Evolutionary conservation across 2,329 filamentous ascomycete genomes (phyloP).

Genomic region (Penicillium sp.): DNA sequence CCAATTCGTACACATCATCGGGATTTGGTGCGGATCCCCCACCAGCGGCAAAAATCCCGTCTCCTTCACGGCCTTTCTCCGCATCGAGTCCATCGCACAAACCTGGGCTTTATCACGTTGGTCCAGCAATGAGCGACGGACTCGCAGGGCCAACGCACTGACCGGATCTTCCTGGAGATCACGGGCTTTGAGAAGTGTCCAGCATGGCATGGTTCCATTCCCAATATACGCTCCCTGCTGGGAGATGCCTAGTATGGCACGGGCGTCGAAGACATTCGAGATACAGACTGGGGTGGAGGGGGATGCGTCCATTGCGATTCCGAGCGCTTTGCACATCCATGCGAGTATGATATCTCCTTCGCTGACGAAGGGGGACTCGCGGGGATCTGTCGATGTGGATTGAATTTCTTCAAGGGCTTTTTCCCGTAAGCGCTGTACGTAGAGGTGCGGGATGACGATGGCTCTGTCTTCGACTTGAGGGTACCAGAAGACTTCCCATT

Average conservation of each 20-base stretch:
- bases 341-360: not conserved
- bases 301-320: not conserved
- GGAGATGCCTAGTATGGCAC: not conserved
- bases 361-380: not conserved
- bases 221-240: not conserved
- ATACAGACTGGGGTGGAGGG: not conserved
- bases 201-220: not conserved
- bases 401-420: not conserved
- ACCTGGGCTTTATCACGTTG: not conserved
- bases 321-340: not conserved
- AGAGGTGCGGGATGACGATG: not conserved
- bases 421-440: not conserved
- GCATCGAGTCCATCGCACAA: not conserved
- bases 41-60: not conserved
- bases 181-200: not conserved
- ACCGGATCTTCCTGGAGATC: not conserved
- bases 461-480: not conserved
- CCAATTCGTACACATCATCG: constrained; percentile 1
- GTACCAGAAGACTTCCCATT: not conserved
- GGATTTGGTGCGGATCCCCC: not conserved
- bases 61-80: not conserved
- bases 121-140: not conserved
- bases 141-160: not conserved
- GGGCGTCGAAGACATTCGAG: constrained; percentile 1
- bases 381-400: not conserved